Evolutionary conservation across 495 filamentous ascomycete genomes (phyloP), one percentile per base, ranked within the genome.

Genomic region (Trichoderma reesei): DNA sequence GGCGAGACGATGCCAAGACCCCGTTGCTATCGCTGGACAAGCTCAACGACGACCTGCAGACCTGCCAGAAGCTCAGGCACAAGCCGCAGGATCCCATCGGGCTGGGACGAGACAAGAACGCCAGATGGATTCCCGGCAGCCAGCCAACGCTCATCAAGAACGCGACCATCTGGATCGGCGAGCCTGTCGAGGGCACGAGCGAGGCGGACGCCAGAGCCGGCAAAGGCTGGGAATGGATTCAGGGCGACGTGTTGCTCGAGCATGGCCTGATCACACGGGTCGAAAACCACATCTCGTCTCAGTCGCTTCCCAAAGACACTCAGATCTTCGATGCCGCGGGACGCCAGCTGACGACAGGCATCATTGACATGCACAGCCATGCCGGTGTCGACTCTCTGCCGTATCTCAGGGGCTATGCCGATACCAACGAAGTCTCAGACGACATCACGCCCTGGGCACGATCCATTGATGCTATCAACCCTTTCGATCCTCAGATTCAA

Each of bases 281-380:
- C 7, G 67, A 71, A 18, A 61, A 64, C 1, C 64, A 68, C 42
- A 79, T 80, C 42, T 69, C 71, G n/a, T 54, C 65, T 9, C 65
- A 60, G 34, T 64, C 69, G 1, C 64, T 78, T 18, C 59, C 78
- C 5, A 64, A 68, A 9, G 72, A 78, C 65, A 74, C 75, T 3
- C 59, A 72, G 5, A 68, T 84, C 59, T 82, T 75, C 66, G 69
- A 86, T 46, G 78, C 82, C n/a, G 66, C 80, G 41, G 85, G 86
- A 13, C 74, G 79, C n/a, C 82, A 74, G 41, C 73, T 89, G 6
- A 89, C 86, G 5, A 78, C 77, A 14, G 86, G 85, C 44, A 80
- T 88, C 64, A 83, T 88, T 41, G 85, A 88, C 68, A 86, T 89
- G 83, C 86, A 89, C 72, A 82, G 77, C 44, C 86, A 89, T 72